Percentiles rank a stretch among this genome's conserved stretches.
These are phyloP conservation scores for Eucalyptus grandis DNA, from an alignment of 345 rosid species.

Conservation along the genomic window DNA sequence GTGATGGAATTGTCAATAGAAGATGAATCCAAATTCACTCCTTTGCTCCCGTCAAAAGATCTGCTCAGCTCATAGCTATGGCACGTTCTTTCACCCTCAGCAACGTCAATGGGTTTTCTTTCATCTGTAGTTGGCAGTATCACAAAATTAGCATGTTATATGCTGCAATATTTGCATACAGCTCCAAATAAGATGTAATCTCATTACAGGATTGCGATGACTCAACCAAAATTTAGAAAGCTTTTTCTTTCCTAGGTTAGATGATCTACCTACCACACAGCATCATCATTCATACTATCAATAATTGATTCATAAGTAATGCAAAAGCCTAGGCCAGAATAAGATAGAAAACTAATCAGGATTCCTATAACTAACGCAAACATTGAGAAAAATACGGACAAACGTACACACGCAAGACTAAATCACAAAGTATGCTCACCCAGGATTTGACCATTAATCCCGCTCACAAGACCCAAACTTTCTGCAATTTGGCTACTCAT, in stretches of 20 bases:
- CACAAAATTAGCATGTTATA: neutral
- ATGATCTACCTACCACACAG: neutral
- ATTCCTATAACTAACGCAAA: neutral
- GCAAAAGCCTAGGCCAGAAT: neutral
- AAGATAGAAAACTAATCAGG: neutral
- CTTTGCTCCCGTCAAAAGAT: constrained; percentile 5
- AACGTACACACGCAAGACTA: neutral
- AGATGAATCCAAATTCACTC: neutral
- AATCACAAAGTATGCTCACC: constrained; percentile 15
- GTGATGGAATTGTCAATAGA: constrained; percentile 1
- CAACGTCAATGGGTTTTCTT: constrained; percentile 5
- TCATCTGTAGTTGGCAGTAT: constrained; percentile 8
- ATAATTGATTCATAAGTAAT: neutral
- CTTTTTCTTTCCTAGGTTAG: neutral
- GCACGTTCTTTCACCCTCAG: constrained; percentile 1
- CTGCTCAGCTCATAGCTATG: constrained; percentile 9
- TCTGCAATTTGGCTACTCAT: constrained; percentile 9
- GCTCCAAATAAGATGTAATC: neutral
- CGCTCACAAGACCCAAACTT: constrained; percentile 3
- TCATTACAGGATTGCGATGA: neutral
- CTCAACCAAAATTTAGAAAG: neutral
- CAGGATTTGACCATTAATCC: constrained; percentile 10
- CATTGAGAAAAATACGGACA: neutral
- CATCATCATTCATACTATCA: neutral
- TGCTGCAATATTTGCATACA: neutral